Evolutionary conservation across 2,329 filamentous ascomycete species (phyloP).

Genomic region (Xylariaceae sp.): DNA sequence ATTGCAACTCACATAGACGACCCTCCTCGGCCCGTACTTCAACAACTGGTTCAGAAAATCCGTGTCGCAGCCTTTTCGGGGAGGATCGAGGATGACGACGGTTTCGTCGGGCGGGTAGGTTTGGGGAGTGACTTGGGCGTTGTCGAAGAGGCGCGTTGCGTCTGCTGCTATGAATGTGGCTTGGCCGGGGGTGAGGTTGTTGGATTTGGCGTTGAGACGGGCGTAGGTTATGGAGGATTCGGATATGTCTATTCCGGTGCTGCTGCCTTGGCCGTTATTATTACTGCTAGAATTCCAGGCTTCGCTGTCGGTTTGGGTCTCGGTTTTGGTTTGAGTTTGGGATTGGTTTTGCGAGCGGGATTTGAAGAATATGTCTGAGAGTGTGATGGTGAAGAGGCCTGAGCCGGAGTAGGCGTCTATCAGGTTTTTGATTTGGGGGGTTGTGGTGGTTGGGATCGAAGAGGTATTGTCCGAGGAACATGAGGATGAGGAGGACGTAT

Average conservation of each 20-base stretch:
- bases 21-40: slow-evolving; percentile 68
- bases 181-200: slow-evolving; percentile 62
- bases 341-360: too few species aligned
- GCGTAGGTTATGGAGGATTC: slow-evolving; percentile 74
- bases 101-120: slow-evolving; percentile 74
- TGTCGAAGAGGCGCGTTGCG: slow-evolving; percentile 75
- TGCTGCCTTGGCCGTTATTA: slow-evolving; percentile 73
- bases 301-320: too few species aligned
- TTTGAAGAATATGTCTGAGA: slow-evolving; percentile 82
- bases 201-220: slow-evolving; percentile 71
- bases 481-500: slow-evolving; percentile 52
- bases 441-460: too few species aligned
- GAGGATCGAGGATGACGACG: slow-evolving; percentile 93
- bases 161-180: slow-evolving; percentile 88
- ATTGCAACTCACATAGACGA: slow-evolving; percentile 96
- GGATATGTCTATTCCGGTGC: slow-evolving; percentile 87
- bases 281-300: too few species aligned
- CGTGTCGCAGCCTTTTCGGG: slow-evolving; percentile 87
- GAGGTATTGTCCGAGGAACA: too few species aligned
- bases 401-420: slow-evolving; percentile 91
- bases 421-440: neutral
- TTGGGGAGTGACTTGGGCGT: too few species aligned
- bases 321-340: too few species aligned
- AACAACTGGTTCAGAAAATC: slow-evolving; percentile 80
- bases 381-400: slow-evolving; percentile 93